Percentiles rank a stretch among this genome's conserved stretches.
Evolutionary conservation across 345 rosid genomes (phyloP).

Genomic region (Hypericum androsaemum): DNA sequence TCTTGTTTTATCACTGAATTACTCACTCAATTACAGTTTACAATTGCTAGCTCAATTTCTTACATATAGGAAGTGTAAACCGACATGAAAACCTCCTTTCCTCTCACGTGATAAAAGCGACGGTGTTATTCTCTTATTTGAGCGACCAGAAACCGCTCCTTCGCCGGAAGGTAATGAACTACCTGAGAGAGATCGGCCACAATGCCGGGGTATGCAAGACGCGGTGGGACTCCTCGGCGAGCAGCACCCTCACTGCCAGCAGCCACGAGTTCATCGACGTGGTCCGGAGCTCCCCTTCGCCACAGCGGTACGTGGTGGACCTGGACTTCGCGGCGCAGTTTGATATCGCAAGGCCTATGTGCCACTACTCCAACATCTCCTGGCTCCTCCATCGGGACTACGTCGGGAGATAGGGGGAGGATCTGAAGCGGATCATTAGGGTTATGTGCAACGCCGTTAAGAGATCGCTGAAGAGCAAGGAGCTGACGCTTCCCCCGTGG

Average conservation of each 20-base stretch:
- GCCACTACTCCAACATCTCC: constrained; percentile 34
- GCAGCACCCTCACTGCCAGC: constrained; percentile 45
- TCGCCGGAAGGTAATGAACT: constrained; percentile 49
- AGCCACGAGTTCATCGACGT: constrained; percentile 82
- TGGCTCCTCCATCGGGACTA: constrained; percentile 46
- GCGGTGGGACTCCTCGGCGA: constrained; percentile 47
- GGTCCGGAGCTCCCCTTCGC: constrained; percentile 17
- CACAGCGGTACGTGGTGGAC: constrained; percentile 56
- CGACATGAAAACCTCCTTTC: constrained; percentile 26
- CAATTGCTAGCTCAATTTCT: no score
- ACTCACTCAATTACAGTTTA: no score
- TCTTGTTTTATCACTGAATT: no score
- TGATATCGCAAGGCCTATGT: constrained; percentile 77
- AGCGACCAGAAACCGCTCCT: constrained; percentile 26
- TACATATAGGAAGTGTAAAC: no score
- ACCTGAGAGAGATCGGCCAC: constrained; percentile 53
- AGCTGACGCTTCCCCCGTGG: constrained; percentile 79
- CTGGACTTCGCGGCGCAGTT: constrained; percentile 65
- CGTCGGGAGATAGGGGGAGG: constrained; percentile 41
- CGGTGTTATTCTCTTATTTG: constrained; percentile 34
- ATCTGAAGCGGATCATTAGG: constrained; percentile 48
- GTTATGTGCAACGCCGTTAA: constrained; percentile 50
- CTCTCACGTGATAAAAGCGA: constrained; percentile 33
- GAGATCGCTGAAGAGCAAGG: constrained; percentile 49
- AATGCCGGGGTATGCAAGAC: constrained; percentile 91